phyloP scores from a whole-genome alignment of 176 grass and related monocot genomes.

The Oryza meyeriana region DNA sequence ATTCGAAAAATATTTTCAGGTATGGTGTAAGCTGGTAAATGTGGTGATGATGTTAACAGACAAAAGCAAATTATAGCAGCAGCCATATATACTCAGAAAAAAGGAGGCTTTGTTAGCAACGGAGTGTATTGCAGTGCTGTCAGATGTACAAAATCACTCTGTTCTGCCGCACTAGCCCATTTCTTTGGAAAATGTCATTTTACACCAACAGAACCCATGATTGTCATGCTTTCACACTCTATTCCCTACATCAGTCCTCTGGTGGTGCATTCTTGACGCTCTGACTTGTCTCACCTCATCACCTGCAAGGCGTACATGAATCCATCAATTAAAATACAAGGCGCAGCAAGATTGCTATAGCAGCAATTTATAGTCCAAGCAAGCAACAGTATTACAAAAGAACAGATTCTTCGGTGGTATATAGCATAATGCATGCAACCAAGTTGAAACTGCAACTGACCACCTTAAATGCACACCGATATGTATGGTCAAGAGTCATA shows the following conservation, averaged over 20 bases:
- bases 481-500: not conserved
- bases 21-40: no score
- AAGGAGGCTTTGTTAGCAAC: not conserved
- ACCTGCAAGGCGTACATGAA: conserved; percentile 33
- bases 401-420: not conserved
- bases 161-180: not conserved
- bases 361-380: not conserved
- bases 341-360: not conserved
- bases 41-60: not conserved
- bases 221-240: not conserved
- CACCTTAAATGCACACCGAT: not conserved
- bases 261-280: not conserved
- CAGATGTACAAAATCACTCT: not conserved
- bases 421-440: not conserved
- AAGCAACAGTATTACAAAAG: not conserved
- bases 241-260: not conserved
- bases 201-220: not conserved
- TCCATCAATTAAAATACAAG: not conserved
- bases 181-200: not conserved
- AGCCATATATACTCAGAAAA: not conserved
- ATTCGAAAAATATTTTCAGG: not conserved
- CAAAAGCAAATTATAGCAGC: not conserved
- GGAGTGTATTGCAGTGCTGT: not conserved
- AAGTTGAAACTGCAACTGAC: not conserved
- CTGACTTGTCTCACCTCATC: conserved; percentile 40